Evolutionary conservation across 495 filamentous ascomycete genomes (phyloP), one percentile per base, ranked within the genome.

Genomic region (Penicillium ucsense): DNA sequence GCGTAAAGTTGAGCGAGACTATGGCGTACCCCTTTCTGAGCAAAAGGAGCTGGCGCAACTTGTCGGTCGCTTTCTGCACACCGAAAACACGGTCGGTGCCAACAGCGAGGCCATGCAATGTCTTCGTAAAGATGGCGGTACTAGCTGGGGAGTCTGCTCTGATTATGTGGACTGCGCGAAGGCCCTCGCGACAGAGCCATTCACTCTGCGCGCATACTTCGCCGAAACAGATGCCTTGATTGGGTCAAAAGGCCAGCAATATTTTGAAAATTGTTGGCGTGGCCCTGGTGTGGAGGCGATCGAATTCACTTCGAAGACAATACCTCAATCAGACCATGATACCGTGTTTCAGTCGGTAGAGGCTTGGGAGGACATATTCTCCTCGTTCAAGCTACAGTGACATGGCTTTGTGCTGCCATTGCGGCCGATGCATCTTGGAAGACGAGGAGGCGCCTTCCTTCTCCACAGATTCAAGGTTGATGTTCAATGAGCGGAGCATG

Each of bases 81-180:
- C 44, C 3, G 64, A 65, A 48, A 49, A 55, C 10, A 62, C 63
- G 1, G 51, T 53, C 8, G 65, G 65, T 0, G 56, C 64, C 3
- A 67, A 68, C 47, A 55, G 52, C 10, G 65, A 68, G 54, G 64
- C 65, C 6, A 8, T 67, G 33, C 56, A 59, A 31, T 61, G 56
- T 51, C 44, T 68, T 3, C 50, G 60, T 11, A 68, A 67, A 36
- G 46, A 48, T 2, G 43, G 43, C n/a, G 50, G 41, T 6, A 43
- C 36, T 11, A 36, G 45, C 5, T 68, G 65, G 65, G 62, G 58
- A 0, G 48, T 43, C 11, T 64, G 56, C 41, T 55, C 55, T 11
- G 60, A 68, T 35, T 68, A 68, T 55, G 50, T 31, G 12, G 31
- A 33, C 3, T 68, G 49, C 47, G 53, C 54, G 31, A 36, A 31